Conservation (phyloP, 208 protist species). For the Tritrichomonas musculus region DNA sequence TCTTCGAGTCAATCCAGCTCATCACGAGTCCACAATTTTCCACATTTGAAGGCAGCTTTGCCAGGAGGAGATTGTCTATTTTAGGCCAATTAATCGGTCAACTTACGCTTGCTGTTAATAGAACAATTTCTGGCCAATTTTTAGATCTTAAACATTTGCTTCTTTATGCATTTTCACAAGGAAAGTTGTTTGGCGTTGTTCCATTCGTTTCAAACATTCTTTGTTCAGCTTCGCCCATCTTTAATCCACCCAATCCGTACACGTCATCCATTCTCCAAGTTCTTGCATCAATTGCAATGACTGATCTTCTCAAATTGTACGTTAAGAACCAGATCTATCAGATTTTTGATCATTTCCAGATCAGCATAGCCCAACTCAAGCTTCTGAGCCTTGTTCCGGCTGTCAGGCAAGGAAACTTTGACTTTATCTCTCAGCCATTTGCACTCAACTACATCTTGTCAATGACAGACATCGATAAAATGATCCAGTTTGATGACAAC, state of each 20-base stretch:
- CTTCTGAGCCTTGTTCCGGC: neutral
- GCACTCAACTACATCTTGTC: neutral
- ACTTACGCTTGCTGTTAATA: neutral
- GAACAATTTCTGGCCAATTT: neutral
- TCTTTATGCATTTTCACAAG: neutral
- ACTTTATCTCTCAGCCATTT: neutral
- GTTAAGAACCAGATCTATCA: neutral
- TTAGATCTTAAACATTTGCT: neutral
- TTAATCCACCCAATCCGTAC: constrained; percentile 16
- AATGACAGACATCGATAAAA: neutral
- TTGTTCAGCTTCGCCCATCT: neutral
- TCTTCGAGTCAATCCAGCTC: neutral
- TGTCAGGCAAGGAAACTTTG: neutral
- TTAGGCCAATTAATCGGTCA: neutral
- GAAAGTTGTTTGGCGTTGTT: neutral
- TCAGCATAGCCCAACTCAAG: neutral
- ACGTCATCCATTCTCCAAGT: neutral
- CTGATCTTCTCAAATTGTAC: neutral
- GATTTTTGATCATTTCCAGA: neutral
- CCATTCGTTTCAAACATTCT: neutral
- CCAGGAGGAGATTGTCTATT: neutral
- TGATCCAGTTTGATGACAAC: neutral
- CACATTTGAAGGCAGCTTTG: neutral
- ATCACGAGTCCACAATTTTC: neutral
- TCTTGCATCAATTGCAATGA: neutral